A percentile compares a stretch with the other conserved stretches of the same genome.
These are phyloP conservation scores for Penicillium taxi DNA, from an alignment of 495 filamentous ascomycete genomes.

Conservation along the genomic window DNA sequence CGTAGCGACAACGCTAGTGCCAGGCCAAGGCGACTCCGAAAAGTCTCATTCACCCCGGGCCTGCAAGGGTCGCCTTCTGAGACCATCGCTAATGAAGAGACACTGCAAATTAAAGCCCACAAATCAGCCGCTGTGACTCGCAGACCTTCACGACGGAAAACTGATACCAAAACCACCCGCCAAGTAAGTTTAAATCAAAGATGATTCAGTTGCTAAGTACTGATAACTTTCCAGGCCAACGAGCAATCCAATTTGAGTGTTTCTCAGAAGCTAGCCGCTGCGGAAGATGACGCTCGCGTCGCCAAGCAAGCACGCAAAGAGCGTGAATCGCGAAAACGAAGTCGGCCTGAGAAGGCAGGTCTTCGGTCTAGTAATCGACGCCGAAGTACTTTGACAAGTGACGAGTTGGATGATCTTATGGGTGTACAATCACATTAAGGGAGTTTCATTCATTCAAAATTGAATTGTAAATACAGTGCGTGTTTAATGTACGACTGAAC, in stretches of 20 bases:
- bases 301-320: conserved; percentile 35
- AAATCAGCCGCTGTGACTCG: conserved; percentile 30
- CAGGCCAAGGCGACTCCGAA: conserved; percentile 29
- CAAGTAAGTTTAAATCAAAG: conserved; percentile 23
- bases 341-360: conserved; percentile 30
- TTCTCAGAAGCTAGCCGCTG: conserved; percentile 39
- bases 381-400: conserved; percentile 63
- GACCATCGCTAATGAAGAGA: conserved; percentile 25
- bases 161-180: conserved; percentile 23
- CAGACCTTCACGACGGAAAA: conserved; percentile 25
- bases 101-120: conserved; percentile 32
- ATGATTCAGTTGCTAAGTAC: neutral
- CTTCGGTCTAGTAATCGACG: conserved; percentile 46
- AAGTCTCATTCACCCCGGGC: conserved; percentile 39
- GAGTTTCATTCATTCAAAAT: too few relatives aligned
- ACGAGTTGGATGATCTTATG: conserved; percentile 61
- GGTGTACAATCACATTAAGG: conserved; percentile 22
- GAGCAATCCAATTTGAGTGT: conserved; percentile 24
- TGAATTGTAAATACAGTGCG: conserved; percentile 11
- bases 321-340: conserved; percentile 37
- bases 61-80: conserved; percentile 30
- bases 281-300: conserved; percentile 39
- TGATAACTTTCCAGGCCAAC: conserved; percentile 12
- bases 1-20: conserved; percentile 35
- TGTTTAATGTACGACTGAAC: neutral